Evolutionary conservation across 169 alveolate species (phyloP), one percentile per base, ranked within the genome.

Genomic region (Eimeria tenella): DNA sequence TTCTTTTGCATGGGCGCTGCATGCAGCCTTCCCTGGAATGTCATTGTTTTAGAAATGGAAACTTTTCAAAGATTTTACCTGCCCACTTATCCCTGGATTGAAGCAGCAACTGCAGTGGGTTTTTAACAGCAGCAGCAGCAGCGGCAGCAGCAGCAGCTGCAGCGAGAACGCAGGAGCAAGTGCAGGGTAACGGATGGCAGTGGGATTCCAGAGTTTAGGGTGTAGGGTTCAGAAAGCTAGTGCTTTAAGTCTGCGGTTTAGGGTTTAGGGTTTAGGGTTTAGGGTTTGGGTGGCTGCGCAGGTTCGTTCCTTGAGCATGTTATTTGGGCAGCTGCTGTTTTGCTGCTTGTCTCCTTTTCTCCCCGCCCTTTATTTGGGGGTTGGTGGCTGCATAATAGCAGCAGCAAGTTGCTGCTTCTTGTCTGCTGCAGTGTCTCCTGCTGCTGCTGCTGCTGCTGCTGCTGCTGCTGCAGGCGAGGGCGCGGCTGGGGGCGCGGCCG

Each of bases 11-110:
- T 89, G 23, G 94, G 94, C 79, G 87, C 62, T 15, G 86, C 88
- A 62, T 77, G 68, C 65, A 65, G 77, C 17, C 79, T 89, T 21
- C 94, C 94, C 25, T 89, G 94, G 94, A 60, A 89, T 55, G 71
- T 87, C 79, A 52, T 89, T 23, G 88, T 89, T 42, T 42, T 89
- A 52, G 86, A 89, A 52, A 89, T 89, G 94, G 74, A 60, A 21
- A 65, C 56, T 1, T 89, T 89, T 49, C 74, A 89, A 31, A 23
- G 13, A n/a, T 58, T 25, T 53, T 89, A 89, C 88, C 62, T 89
- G 52, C 94, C 94, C 52, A 89, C 94, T 21, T 89, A 52, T 50
- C 94, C 94, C 13, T 89, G 94, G 94, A 58, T 79, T 13, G 86
- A 58, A 56, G 56, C 88, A 11, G 73, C 94, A 10, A 89, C 94